Conservation (phyloP, 2,329 filamentous ascomycete species). For the Botrytis porri region DNA sequence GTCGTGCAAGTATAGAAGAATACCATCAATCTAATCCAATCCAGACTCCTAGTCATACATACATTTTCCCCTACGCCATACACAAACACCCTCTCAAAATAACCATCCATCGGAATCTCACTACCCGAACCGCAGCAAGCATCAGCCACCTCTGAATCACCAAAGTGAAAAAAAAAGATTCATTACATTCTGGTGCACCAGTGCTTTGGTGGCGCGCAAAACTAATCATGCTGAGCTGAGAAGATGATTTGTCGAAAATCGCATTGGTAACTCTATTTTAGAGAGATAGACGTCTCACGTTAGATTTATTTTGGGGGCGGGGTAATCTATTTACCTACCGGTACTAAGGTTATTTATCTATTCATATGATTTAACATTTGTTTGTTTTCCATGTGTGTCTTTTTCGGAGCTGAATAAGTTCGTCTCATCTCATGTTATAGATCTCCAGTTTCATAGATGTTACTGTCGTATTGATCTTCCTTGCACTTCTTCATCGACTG, state of each 20-base stretch:
- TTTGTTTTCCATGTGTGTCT: background rate
- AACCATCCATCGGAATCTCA: background rate
- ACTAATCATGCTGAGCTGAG: background rate
- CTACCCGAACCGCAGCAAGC: background rate
- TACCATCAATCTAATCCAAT: background rate
- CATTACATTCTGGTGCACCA: background rate
- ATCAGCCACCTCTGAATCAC: background rate
- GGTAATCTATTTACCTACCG: background rate
- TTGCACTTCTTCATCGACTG: background rate
- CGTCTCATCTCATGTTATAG: background rate
- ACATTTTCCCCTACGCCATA: background rate
- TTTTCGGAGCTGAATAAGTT: background rate
- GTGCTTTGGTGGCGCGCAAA: background rate
- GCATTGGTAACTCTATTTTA: background rate
- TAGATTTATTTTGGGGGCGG: background rate
- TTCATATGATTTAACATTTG: background rate
- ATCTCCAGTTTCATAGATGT: slow-evolving; percentile 1
- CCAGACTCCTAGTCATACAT: background rate
- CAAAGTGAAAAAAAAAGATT: background rate
- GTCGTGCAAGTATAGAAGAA: background rate
- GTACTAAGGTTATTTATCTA: background rate
- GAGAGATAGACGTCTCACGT: background rate
- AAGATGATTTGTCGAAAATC: background rate
- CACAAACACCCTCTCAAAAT: background rate
- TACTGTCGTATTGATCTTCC: background rate